phyloP scores from a whole-genome alignment of 2,329 filamentous ascomycete genomes.

The Fusarium sp. region DNA sequence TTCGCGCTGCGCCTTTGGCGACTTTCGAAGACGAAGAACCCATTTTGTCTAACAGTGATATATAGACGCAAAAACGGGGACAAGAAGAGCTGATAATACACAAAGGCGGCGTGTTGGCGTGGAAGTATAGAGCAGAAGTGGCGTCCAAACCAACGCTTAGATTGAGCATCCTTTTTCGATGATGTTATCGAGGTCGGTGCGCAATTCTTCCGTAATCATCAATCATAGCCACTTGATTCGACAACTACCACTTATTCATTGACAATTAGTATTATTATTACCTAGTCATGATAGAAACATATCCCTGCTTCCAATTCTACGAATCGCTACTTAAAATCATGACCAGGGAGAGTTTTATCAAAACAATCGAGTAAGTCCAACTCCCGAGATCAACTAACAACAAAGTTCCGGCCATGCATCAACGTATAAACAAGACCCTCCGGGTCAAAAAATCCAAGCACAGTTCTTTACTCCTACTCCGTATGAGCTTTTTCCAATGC shows the following conservation, averaged over 20 bases:
- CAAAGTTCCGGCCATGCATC: background rate
- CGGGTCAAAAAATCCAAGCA: background rate
- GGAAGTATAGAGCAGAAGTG: background rate
- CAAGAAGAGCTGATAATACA: background rate
- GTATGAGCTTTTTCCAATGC: background rate
- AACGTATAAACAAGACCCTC: background rate
- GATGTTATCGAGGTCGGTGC: constrained; percentile 32
- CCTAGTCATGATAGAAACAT: background rate
- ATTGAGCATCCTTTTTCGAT: constrained; percentile 18
- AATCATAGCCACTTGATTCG: background rate
- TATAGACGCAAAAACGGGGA: background rate
- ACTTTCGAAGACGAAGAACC: constrained; percentile 58
- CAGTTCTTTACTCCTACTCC: background rate
- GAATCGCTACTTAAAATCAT: background rate
- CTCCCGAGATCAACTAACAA: background rate
- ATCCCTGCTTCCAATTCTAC: background rate
- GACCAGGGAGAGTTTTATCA: background rate
- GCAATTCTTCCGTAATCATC: constrained; percentile 37
- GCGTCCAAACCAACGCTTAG: background rate
- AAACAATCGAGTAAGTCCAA: background rate
- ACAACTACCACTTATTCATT: background rate
- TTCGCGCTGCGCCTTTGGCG: constrained; percentile 50
- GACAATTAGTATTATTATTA: background rate
- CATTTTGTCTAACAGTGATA: constrained; percentile 41
- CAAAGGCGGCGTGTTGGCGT: background rate